Conservation (phyloP, 495 filamentous ascomycete genomes). For the Penicillium malachiteum region DNA sequence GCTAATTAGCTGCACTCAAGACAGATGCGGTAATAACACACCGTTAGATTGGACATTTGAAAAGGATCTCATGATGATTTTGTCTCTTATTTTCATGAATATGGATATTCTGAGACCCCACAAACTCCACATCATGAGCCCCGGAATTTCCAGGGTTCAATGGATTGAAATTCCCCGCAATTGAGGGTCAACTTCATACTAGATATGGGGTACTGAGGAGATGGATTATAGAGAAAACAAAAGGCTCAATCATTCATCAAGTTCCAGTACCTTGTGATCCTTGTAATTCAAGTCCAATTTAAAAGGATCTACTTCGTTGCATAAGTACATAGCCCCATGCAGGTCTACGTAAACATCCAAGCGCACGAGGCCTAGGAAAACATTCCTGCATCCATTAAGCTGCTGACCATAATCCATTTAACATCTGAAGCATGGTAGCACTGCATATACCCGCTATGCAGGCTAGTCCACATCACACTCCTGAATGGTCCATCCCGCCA, state of each 20-base stretch:
- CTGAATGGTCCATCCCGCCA: too few relatives aligned
- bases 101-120: too few relatives aligned
- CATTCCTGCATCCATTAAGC: neutral
- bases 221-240: neutral
- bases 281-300: too few relatives aligned
- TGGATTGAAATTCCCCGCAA: neutral
- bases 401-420: neutral
- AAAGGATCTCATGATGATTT: too few relatives aligned
- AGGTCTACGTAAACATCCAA: neutral
- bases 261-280: too few relatives aligned
- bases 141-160: neutral
- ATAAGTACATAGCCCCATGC: neutral
- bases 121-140: neutral
- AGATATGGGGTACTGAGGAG: neutral
- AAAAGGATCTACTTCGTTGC: neutral
- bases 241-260: too few relatives aligned
- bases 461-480: too few relatives aligned
- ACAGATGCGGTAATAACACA: conserved; percentile 2
- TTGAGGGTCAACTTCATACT: neutral
- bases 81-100: neutral
- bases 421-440: neutral
- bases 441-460: neutral
- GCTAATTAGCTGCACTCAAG: neutral
- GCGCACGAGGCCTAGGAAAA: neutral
- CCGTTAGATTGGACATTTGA: neutral